Conservation (phyloP, 1,139 yeast species). For the Kluyveromyces sp. region DNA sequence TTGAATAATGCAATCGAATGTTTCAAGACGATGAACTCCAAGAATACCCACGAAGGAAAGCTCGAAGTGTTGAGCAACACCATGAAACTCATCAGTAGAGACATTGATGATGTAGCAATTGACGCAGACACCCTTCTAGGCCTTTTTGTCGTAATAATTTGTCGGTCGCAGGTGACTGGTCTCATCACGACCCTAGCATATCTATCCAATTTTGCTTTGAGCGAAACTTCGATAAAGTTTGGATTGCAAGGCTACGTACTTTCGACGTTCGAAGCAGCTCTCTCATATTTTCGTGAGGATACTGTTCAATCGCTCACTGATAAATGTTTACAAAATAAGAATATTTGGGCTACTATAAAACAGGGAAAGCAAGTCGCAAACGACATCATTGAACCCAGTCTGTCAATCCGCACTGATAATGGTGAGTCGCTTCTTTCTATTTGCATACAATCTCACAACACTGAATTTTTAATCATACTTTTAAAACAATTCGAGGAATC, state of each 20-base stretch:
- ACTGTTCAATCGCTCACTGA: constrained; percentile 6
- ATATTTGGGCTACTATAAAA: constrained; percentile 9
- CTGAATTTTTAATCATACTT: constrained; percentile 38
- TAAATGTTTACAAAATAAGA: constrained; percentile 6
- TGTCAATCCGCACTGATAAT: constrained; percentile 44
- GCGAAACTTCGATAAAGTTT: constrained; percentile 35
- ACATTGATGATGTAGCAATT: constrained; percentile 30
- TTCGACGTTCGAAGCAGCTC: constrained; percentile 78
- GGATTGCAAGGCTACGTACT: constrained; percentile 58
- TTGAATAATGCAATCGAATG: constrained; percentile 48
- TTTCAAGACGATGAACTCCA: constrained; percentile 44
- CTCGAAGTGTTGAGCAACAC: constrained; percentile 48
- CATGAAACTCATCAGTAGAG: constrained; percentile 38
- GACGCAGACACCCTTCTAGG: constrained; percentile 83
- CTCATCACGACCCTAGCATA: constrained; percentile 61
- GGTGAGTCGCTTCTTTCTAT: constrained; percentile 66
- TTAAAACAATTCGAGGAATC: constrained; percentile 43
- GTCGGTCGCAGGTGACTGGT: constrained; percentile 53
- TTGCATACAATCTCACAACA: constrained; percentile 42
- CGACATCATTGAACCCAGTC: constrained; percentile 5
- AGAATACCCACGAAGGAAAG: constrained; percentile 50
- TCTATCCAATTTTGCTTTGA: constrained; percentile 54
- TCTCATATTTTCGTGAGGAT: constrained; percentile 41
- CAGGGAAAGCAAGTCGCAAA: constrained; percentile 17
- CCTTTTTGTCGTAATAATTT: constrained; percentile 61